phyloP scores from a whole-genome alignment of 2,329 filamentous ascomycete genomes.

The Botryotinia convoluta region DNA sequence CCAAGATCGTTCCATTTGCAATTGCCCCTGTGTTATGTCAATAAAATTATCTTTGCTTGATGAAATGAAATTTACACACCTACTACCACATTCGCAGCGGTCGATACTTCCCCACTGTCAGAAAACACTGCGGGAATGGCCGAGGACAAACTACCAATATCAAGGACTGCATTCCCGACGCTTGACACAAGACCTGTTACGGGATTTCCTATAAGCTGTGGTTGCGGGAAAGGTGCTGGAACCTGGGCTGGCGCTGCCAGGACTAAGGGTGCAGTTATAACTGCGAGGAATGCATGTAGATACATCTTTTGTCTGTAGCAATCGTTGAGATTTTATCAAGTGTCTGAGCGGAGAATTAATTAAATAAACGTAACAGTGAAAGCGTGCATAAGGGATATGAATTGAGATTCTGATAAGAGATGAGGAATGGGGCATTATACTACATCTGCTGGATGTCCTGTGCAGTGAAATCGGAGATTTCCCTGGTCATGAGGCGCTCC shows the following conservation, averaged over 20 bases:
- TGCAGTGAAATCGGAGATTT: no score
- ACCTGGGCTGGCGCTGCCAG: constrained; percentile 3
- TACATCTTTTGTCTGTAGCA: neutral
- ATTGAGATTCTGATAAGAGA: neutral
- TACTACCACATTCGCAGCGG: neutral
- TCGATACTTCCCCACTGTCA: neutral
- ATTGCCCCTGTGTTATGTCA: constrained; percentile 20
- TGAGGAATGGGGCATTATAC: neutral
- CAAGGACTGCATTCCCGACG: neutral
- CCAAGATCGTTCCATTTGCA: constrained; percentile 25
- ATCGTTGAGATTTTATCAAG: neutral
- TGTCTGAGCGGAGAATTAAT: neutral
- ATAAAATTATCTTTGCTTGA: no score
- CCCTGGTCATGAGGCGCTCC: neutral
- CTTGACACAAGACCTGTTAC: neutral
- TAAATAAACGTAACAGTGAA: neutral
- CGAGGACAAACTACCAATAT: neutral
- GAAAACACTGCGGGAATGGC: neutral
- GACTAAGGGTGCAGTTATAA: neutral
- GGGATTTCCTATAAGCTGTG: neutral
- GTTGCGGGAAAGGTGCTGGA: constrained; percentile 1
- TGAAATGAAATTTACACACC: neutral
- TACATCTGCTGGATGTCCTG: neutral
- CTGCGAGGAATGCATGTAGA: neutral
- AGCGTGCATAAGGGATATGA: no score